phyloP scores from a whole-genome alignment of 2,329 filamentous ascomycete genomes.

The Leptoxyphium fumago region DNA sequence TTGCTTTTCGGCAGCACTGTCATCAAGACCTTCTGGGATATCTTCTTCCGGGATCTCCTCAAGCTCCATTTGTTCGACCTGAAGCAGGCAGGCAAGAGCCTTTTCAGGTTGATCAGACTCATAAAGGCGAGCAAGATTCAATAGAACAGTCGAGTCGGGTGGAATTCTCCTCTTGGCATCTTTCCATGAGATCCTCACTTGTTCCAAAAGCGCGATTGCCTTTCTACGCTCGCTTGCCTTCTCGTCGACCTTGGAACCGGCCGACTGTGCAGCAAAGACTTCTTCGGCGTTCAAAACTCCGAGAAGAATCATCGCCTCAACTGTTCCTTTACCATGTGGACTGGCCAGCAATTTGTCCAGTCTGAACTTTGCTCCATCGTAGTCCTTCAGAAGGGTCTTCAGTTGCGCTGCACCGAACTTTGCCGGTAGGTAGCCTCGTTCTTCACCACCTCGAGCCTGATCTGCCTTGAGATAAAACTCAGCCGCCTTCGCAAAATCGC shows the following conservation, averaged over 20 bases:
- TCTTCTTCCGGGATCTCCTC: constrained; percentile 62
- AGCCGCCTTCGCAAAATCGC: constrained; percentile 57
- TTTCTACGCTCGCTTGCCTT: constrained; percentile 75
- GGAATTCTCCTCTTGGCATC: constrained; percentile 72
- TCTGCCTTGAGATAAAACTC: constrained; percentile 86
- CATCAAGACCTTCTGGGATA: constrained; percentile 32
- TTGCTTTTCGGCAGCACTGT: constrained; percentile 23
- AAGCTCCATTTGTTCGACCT: constrained; percentile 82
- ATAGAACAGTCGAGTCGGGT: constrained; percentile 71
- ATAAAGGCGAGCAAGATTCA: constrained; percentile 85
- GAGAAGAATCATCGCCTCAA: constrained; percentile 83
- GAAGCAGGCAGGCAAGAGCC: constrained; percentile 77
- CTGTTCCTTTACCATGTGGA: constrained; percentile 41
- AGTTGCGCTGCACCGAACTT: constrained; percentile 92
- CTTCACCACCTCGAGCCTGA: constrained; percentile 78
- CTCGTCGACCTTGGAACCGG: constrained; percentile 59
- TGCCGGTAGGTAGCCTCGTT: constrained; percentile 79
- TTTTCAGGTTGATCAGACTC: constrained; percentile 77
- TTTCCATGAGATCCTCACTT: constrained; percentile 78
- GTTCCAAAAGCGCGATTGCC: constrained; percentile 70
- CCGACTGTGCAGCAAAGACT: constrained; percentile 63
- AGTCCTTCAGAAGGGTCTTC: constrained; percentile 67
- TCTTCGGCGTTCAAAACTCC: constrained; percentile 91
- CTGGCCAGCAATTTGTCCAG: constrained; percentile 70
- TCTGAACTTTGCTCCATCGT: constrained; percentile 81